Percentiles rank a stretch among this genome's conserved stretches.
Conservation (phyloP, 768 basidiomycete species). For the Asterophora lycoperdoides region DNA sequence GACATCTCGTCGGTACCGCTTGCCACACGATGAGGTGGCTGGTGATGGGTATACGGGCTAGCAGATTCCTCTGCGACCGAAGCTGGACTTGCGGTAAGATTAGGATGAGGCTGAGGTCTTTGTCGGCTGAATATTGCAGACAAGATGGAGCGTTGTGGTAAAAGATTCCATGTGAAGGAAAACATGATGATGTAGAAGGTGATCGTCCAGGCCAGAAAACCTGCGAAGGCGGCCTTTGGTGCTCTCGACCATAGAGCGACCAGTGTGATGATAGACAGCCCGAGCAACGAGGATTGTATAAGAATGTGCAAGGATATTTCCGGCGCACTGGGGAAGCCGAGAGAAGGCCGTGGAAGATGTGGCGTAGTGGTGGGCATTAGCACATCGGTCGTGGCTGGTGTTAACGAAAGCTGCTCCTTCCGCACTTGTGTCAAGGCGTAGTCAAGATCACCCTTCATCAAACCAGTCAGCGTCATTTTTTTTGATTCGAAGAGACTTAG, state of each 20-base stretch:
- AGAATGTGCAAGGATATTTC: slow-evolving; percentile 44
- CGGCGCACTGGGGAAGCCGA: slow-evolving; percentile 31
- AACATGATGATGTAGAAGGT: slow-evolving; percentile 55
- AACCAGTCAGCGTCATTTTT: slow-evolving; percentile 2
- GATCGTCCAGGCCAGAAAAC: slow-evolving; percentile 61
- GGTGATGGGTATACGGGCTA: slow-evolving; percentile 69
- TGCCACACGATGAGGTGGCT: slow-evolving; percentile 53
- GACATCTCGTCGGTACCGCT: slow-evolving; percentile 38
- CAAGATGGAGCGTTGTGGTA: slow-evolving; percentile 54
- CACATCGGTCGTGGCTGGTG: slow-evolving; percentile 49
- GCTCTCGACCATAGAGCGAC: slow-evolving; percentile 56
- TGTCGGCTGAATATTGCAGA: slow-evolving; percentile 44
- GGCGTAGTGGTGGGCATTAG: slow-evolving; percentile 13
- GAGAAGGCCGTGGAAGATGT: slow-evolving; percentile 3
- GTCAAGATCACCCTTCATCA: slow-evolving; percentile 65
- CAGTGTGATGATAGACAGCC: slow-evolving; percentile 53
- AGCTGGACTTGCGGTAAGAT: slow-evolving; percentile 28
- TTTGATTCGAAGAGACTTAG: not conserved
- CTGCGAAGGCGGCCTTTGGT: slow-evolving; percentile 50
- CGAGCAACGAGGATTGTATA: slow-evolving; percentile 56
- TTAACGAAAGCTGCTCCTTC: slow-evolving; percentile 43
- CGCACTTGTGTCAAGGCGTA: slow-evolving; percentile 58
- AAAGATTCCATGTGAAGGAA: slow-evolving; percentile 52
- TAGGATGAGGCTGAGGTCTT: slow-evolving; percentile 21
- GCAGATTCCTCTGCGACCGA: slow-evolving; percentile 44